Conservation (phyloP, 345 rosid species). For the Firmiana major region DNA sequence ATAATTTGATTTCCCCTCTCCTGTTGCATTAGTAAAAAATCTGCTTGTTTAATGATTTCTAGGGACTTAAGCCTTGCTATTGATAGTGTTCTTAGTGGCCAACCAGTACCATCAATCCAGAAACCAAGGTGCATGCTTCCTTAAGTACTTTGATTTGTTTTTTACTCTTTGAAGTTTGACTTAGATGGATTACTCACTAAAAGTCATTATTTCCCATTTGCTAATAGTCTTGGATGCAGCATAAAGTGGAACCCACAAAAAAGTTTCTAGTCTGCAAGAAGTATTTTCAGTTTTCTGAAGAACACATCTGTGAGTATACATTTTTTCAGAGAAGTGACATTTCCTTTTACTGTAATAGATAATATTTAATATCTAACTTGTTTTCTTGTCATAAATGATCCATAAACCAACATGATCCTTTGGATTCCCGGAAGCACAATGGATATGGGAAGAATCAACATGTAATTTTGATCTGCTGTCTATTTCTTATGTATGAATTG, state of each 20-base stretch:
- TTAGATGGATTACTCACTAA: slow-evolving; percentile 14
- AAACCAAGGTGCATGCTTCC: slow-evolving; percentile 59
- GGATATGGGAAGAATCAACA: no score
- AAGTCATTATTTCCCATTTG: slow-evolving; percentile 14
- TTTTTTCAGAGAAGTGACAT: slow-evolving; percentile 15
- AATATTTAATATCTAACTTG: background rate
- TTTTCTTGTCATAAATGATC: background rate
- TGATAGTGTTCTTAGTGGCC: slow-evolving; percentile 74
- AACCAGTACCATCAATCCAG: slow-evolving; percentile 55
- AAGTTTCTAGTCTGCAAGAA: slow-evolving; percentile 19
- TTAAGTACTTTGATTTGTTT: background rate
- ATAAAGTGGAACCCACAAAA: slow-evolving; percentile 83
- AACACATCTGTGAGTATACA: background rate
- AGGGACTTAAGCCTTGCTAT: slow-evolving; percentile 77
- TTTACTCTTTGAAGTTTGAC: background rate
- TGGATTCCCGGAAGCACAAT: background rate
- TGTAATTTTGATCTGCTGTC: no score
- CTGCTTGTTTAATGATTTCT: slow-evolving; percentile 11
- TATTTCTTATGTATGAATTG: no score
- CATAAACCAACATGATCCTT: background rate
- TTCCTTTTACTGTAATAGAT: background rate
- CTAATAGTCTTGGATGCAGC: slow-evolving; percentile 84
- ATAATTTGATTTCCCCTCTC: background rate
- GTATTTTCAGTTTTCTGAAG: slow-evolving; percentile 4
- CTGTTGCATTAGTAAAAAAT: slow-evolving; percentile 4